Evolutionary conservation across 1,139 yeast species (phyloP).

Genomic region (Pichia sp.): DNA sequence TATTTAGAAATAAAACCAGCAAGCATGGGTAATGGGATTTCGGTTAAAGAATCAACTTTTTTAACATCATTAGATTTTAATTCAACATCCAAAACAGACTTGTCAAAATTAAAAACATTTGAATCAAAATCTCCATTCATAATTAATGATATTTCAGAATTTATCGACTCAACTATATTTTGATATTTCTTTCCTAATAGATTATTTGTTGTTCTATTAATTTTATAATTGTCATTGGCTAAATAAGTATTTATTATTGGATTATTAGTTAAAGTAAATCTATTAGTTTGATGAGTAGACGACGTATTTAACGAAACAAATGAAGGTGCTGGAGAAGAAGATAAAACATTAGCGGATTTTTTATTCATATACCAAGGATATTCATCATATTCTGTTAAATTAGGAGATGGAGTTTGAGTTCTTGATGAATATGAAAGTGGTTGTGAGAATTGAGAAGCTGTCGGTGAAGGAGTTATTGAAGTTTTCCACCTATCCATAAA

Average conservation of each 20-base stretch:
- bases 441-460: conserved; percentile 8
- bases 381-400: conserved; percentile 38
- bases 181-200: conserved; percentile 2
- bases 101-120: neutral
- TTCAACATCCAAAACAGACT: conserved; percentile 7
- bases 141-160: conserved; percentile 7
- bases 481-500: conserved; percentile 26
- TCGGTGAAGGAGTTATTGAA: conserved; percentile 14
- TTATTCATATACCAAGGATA: conserved; percentile 31
- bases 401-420: conserved; percentile 38
- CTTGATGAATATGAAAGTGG: conserved; percentile 3
- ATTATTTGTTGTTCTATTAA: conserved; percentile 6
- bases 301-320: conserved; percentile 3
- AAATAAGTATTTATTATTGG: conserved; percentile 3
- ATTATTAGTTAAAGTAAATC: conserved; percentile 2
- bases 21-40: conserved; percentile 32
- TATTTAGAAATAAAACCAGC: conserved; percentile 49
- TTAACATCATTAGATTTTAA: neutral
- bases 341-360: conserved; percentile 3
- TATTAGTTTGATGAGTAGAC: conserved; percentile 1
- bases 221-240: conserved; percentile 3
- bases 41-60: conserved; percentile 1
- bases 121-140: conserved; percentile 12
- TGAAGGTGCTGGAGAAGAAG: conserved; percentile 10
- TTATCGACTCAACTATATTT: conserved; percentile 4